These are phyloP conservation scores for Penicillium coprophilum DNA, from an alignment of 495 filamentous ascomycete species.

Conservation along the genomic window DNA sequence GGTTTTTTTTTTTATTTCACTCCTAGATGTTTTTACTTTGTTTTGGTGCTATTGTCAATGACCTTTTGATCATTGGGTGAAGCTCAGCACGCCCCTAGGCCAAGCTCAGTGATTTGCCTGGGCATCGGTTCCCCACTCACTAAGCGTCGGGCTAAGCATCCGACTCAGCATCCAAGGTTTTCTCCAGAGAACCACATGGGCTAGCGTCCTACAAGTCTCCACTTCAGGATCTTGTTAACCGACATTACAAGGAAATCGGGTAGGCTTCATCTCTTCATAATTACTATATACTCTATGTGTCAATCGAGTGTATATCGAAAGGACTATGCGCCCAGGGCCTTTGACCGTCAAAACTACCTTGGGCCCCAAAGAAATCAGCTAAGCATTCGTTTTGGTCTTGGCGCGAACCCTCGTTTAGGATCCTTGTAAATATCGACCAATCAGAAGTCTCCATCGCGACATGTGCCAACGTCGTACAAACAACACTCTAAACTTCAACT, in stretches of 20 bases:
- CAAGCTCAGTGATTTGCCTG: neutral
- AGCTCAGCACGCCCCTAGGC: neutral
- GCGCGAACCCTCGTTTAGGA: neutral
- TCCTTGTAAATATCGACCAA: neutral
- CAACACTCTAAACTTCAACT: neutral
- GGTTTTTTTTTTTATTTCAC: no score
- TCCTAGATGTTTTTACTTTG: neutral
- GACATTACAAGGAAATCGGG: neutral
- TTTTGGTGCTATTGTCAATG: neutral
- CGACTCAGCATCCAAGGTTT: neutral
- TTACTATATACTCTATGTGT: no score
- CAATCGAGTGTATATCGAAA: no score
- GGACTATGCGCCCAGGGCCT: no score
- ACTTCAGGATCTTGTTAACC: neutral
- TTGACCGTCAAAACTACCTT: no score
- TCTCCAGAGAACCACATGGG: neutral
- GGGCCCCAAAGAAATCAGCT: neutral
- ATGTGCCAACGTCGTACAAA: neutral
- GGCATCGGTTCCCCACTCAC: neutral
- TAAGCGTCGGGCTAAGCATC: neutral
- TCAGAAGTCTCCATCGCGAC: neutral
- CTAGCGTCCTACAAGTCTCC: neutral
- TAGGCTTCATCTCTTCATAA: no score
- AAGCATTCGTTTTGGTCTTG: constrained; percentile 1
- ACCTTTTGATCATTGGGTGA: neutral